Conservation (phyloP, 768 basidiomycete species). For the Lactifluus pinguis region DNA sequence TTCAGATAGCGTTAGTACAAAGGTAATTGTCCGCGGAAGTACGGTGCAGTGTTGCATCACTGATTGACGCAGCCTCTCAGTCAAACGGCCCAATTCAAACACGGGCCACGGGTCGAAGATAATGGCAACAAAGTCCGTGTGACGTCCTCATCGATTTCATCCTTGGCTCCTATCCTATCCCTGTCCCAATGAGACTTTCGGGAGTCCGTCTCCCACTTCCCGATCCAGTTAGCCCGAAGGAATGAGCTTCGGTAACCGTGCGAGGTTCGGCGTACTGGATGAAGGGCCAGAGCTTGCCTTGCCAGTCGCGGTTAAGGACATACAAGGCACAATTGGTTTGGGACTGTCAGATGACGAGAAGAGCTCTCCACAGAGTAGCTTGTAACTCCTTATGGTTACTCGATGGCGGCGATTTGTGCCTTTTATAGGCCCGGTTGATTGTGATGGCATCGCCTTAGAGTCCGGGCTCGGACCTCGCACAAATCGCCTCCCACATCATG, state of each 20-base stretch:
- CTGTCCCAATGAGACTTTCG: constrained; percentile 18
- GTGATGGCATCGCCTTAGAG: not conserved
- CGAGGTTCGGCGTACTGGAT: not conserved
- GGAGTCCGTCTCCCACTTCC: constrained; percentile 35
- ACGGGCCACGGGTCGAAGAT: constrained; percentile 5
- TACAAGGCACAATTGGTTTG: not conserved
- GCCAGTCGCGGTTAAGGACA: not conserved
- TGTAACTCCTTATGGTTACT: not conserved
- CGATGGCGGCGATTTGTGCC: not conserved
- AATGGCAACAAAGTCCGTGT: constrained; percentile 11
- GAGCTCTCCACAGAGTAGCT: not conserved
- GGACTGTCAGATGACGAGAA: not conserved
- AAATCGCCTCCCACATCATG: not conserved
- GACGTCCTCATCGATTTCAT: constrained; percentile 36
- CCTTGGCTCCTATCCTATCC: constrained; percentile 28
- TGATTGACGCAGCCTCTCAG: constrained; percentile 11
- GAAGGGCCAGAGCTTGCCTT: not conserved
- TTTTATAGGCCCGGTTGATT: not conserved
- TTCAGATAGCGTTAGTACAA: constrained; percentile 44
- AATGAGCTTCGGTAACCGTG: constrained; percentile 5
- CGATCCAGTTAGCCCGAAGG: constrained; percentile 33
- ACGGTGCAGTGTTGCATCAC: constrained; percentile 45
- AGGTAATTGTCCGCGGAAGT: constrained; percentile 57
- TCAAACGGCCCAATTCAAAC: constrained; percentile 14
- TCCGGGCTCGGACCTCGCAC: too few relatives aligned